These are phyloP conservation scores for Claviceps pusilla DNA, from an alignment of 2,329 filamentous ascomycete species.

Conservation along the genomic window DNA sequence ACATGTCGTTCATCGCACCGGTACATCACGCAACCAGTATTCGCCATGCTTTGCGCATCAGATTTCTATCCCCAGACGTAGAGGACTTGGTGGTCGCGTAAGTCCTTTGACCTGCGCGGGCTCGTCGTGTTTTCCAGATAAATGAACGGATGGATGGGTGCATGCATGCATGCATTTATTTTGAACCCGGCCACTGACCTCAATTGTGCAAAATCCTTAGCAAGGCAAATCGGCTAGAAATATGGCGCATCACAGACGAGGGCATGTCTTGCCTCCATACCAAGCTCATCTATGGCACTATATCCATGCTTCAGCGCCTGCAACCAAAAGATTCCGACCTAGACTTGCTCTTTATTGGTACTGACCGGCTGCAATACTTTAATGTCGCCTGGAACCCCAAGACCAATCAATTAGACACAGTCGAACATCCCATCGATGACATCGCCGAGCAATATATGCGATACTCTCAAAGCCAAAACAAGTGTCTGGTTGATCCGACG, in stretches of 20 bases:
- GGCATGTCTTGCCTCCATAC: constrained; percentile 51
- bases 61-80: constrained; percentile 56
- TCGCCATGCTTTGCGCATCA: constrained; percentile 70
- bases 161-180: not conserved
- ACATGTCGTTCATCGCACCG: constrained; percentile 87
- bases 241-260: constrained; percentile 57
- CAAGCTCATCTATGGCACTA: constrained; percentile 66
- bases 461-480: constrained; percentile 68
- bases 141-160: not conserved
- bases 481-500: constrained; percentile 71
- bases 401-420: constrained; percentile 33
- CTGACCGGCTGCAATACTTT: constrained; percentile 81
- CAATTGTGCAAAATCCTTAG: constrained; percentile 25
- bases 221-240: constrained; percentile 72
- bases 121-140: not conserved
- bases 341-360: constrained; percentile 85
- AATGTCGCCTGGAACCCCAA: constrained; percentile 67
- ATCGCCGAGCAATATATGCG: constrained; percentile 46
- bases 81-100: constrained; percentile 83
- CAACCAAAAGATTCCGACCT: constrained; percentile 57
- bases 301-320: constrained; percentile 71
- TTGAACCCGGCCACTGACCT: not conserved
- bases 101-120: constrained; percentile 18
- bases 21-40: constrained; percentile 88
- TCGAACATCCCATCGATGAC: constrained; percentile 38